Percentiles rank a stretch among this genome's conserved stretches.
Evolutionary conservation across 2,329 filamentous ascomycete genomes (phyloP).

Genomic region (Raffaelea deltoideospora): DNA sequence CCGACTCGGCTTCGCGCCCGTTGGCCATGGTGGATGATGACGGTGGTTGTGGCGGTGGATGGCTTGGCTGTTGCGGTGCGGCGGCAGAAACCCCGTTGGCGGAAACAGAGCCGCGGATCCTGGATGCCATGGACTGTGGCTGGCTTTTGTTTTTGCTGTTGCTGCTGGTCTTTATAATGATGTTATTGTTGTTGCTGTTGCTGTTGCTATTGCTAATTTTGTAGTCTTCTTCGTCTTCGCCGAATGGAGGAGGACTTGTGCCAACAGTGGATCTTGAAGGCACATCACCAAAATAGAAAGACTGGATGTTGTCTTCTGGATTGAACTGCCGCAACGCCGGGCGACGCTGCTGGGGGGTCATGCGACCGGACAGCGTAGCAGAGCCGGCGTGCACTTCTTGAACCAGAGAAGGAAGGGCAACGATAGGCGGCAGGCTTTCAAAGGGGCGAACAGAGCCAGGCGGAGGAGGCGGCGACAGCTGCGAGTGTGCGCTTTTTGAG

Average conservation of each 20-base stretch:
- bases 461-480: constrained; percentile 11
- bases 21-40: constrained; percentile 16
- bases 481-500: constrained; percentile 1
- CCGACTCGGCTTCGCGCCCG: constrained; percentile 12
- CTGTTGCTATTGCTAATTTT: neutral
- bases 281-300: constrained; percentile 8
- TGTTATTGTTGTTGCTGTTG: neutral
- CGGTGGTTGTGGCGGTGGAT: constrained; percentile 5
- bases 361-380: constrained; percentile 3
- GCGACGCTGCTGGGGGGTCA: constrained; percentile 1
- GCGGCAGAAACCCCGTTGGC: no score
- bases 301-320: constrained; percentile 8
- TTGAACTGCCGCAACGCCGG: constrained; percentile 7
- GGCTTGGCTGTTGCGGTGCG: neutral
- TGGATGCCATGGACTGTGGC: no score
- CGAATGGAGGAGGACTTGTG: no score
- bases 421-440: constrained; percentile 24
- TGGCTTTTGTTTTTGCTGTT: neutral
- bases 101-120: no score
- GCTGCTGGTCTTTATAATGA: neutral
- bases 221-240: no score
- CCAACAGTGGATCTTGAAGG: neutral
- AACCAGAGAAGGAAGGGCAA: constrained; percentile 24
- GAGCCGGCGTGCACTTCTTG: constrained; percentile 15
- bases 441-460: constrained; percentile 16